phyloP scores from a whole-genome alignment of 140 eudicot species.

The Flaveria floridana region DNA sequence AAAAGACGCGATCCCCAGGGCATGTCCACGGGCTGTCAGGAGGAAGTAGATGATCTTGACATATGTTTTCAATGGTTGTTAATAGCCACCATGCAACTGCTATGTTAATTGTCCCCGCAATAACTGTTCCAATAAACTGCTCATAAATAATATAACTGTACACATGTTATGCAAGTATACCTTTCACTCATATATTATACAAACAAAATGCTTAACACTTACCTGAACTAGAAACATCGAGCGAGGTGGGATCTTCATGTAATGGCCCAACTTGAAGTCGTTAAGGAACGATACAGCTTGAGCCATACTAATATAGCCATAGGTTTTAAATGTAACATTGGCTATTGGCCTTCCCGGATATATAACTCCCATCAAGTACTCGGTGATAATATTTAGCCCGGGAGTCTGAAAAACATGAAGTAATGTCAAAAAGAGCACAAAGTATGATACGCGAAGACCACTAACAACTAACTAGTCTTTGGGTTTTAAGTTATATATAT shows the following conservation, averaged over 20 bases:
- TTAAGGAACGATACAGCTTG: conserved; percentile 67
- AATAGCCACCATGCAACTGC: conserved; percentile 68
- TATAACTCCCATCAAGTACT: conserved; percentile 53
- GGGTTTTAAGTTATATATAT: neutral
- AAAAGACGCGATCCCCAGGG: conserved; percentile 56
- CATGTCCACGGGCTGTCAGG: conserved; percentile 75
- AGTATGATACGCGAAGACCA: too few relatives aligned
- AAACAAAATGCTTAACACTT: neutral
- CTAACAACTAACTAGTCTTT: neutral
- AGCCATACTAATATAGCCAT: conserved; percentile 72
- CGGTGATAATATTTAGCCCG: conserved; percentile 65
- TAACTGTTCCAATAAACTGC: conserved; percentile 60
- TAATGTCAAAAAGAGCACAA: neutral
- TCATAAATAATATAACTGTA: neutral
- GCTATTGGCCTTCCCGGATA: conserved; percentile 71
- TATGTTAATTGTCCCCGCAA: conserved; percentile 59
- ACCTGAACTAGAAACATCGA: conserved; percentile 91
- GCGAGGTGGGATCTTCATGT: conserved; percentile 81
- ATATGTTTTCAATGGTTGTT: conserved; percentile 41
- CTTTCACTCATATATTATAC: neutral
- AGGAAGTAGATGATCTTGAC: conserved; percentile 49
- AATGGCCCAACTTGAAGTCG: conserved; percentile 81
- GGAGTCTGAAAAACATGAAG: conserved; percentile 36
- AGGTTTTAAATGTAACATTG: conserved; percentile 66
- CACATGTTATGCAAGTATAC: neutral